phyloP scores from a whole-genome alignment of 2,329 filamentous ascomycete species.

The Colletotrichum horii region DNA sequence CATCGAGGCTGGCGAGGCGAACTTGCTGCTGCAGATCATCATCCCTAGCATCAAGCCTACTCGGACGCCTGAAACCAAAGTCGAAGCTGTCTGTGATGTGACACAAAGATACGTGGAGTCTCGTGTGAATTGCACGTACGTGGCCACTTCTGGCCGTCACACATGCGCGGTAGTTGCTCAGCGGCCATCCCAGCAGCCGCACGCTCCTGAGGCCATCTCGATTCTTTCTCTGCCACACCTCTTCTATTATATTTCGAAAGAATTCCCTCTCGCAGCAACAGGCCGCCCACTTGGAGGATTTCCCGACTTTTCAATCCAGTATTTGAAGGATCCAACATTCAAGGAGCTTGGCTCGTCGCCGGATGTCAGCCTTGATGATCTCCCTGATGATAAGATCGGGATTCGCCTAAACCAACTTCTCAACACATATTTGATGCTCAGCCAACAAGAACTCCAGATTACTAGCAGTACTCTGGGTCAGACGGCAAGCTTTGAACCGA shows the following conservation, averaged over 20 bases:
- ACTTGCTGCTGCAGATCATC: not conserved
- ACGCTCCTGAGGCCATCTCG: not conserved
- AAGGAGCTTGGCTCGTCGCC: not conserved
- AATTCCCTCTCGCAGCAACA: not conserved
- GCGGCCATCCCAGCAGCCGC: not conserved
- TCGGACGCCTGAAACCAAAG: not conserved
- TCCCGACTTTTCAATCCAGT: not conserved
- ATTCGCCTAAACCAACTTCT: not conserved
- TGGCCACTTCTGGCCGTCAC: not conserved
- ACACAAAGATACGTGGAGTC: not conserved
- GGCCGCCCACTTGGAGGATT: not conserved
- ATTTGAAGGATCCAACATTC: not conserved
- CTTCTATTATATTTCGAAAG: not conserved
- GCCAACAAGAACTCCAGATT: not conserved
- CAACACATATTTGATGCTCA: not conserved
- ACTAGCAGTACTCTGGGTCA: not conserved
- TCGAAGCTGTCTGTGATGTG: not conserved
- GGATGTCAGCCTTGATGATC: not conserved
- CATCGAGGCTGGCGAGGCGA: not conserved
- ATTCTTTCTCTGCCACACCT: not conserved
- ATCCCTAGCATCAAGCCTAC: not conserved
- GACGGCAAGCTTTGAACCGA: not conserved
- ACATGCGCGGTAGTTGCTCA: not conserved
- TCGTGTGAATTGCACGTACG: not conserved
- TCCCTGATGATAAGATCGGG: not conserved